Evolutionary conservation across 768 basidiomycete species (phyloP), one percentile per base, ranked within the genome.

Genomic region (Gloeophyllum trabeum): DNA sequence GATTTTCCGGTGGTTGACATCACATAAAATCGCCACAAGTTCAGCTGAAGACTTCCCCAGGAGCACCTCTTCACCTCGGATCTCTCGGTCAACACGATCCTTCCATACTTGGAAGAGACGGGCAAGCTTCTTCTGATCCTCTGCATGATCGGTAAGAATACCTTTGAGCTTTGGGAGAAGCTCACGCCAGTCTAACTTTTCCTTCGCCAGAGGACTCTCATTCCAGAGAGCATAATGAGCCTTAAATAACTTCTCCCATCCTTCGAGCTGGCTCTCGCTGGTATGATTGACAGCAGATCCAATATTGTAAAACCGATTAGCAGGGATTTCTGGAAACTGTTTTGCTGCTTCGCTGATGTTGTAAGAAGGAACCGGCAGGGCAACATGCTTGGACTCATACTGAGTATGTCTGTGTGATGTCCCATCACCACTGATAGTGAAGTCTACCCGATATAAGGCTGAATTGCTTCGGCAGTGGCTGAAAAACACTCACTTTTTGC

Each of bases 101-200:
- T 55, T 51, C 40, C 26, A 43, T 19, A 30, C 49, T 14, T 22
- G 1, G 13, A 52, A 39, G 4, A 51, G 37, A 4, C 43, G 28
- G 3, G 46, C 40, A 12, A 48, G 44, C 44, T 57, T 55, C 46
- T 56, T 60, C 23, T 55, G 58, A 32, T 61, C 61, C 13, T 45
- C 46, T 2, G 56, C 58, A 45, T 61, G 61, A 42, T 61, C 59
- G 22, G 48, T 49, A 20, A 41, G 44, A 18, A 54, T 42, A 4
- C 51, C 52, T 24, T 41, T 50, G 34, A 56, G 30, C 38, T 54
- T 55, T 5, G 19, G 20, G 4, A 45, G 28, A 39, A 51, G 52
- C 19, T 54, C 10, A 32, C 16, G 28, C 48, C 10, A 46, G 30
- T n/a, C 28, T 18, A 18, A 39, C 39, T 22, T 50, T 34, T 20